These are phyloP conservation scores for Novymonas esmeraldas DNA, from an alignment of 208 protist genomes.

Conservation along the genomic window DNA sequence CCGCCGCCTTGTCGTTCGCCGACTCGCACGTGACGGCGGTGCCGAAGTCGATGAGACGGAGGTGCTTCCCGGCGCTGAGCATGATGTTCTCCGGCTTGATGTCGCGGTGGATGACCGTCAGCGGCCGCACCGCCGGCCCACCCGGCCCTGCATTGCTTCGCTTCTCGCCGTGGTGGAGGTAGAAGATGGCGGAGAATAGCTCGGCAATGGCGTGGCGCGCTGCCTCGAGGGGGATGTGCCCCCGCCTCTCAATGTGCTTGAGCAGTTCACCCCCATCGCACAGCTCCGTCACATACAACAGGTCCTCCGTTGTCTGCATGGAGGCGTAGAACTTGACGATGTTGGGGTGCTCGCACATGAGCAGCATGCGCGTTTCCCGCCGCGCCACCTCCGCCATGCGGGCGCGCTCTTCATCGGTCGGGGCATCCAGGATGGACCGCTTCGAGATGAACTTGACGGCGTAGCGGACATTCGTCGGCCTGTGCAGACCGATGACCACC, in stretches of 20 bases:
- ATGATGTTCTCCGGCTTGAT: slow-evolving; percentile 98
- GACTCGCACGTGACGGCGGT: slow-evolving; percentile 85
- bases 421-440: slow-evolving; percentile 80
- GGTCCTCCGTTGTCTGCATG: slow-evolving; percentile 83
- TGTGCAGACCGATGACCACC: slow-evolving; percentile 76
- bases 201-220: slow-evolving; percentile 90
- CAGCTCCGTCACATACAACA: slow-evolving; percentile 88
- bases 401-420: slow-evolving; percentile 81
- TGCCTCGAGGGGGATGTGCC: slow-evolving; percentile 83
- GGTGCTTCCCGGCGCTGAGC: slow-evolving; percentile 88
- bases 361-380: slow-evolving; percentile 84
- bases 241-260: slow-evolving; percentile 51
- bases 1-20: slow-evolving; percentile 64
- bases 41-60: slow-evolving; percentile 97
- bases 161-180: slow-evolving; percentile 93
- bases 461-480: slow-evolving; percentile 64
- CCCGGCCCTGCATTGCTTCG: slow-evolving; percentile 20
- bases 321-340: slow-evolving; percentile 85
- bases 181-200: slow-evolving; percentile 95
- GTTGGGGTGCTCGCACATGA: slow-evolving; percentile 89
- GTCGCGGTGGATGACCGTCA: slow-evolving; percentile 94
- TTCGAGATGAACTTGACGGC: slow-evolving; percentile 90
- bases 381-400: slow-evolving; percentile 87
- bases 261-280: slow-evolving; percentile 89
- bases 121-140: slow-evolving; percentile 24